Evolutionary conservation across 345 rosid species (phyloP).

Genomic region (Triadica sebifera): DNA sequence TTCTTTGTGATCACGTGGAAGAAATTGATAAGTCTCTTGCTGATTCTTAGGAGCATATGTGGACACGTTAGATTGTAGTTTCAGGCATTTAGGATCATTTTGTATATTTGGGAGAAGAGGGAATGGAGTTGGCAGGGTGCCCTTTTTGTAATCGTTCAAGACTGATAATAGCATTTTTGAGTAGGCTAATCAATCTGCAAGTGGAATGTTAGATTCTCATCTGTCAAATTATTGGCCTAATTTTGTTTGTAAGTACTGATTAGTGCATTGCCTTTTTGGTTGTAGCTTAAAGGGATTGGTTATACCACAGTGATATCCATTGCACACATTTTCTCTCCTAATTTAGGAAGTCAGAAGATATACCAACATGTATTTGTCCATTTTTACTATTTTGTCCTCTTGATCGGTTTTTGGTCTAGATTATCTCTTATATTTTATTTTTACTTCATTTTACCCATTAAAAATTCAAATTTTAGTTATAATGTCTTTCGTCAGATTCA

Average conservation of each 20-base stretch:
- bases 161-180: background rate
- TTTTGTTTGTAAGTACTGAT: background rate
- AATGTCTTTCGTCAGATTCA: no score
- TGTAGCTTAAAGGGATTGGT: background rate
- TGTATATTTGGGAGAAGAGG: background rate
- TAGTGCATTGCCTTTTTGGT: background rate
- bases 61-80: background rate
- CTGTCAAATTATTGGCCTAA: background rate
- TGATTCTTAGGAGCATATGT: conserved; percentile 29
- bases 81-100: background rate
- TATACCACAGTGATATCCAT: background rate
- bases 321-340: background rate
- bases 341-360: no score
- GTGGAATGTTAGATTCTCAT: background rate
- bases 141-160: background rate
- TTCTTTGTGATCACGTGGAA: conserved; percentile 49
- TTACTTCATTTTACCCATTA: no score
- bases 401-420: no score
- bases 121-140: background rate
- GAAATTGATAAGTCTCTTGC: conserved; percentile 67
- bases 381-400: no score
- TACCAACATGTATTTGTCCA: no score
- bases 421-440: no score
- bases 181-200: background rate
- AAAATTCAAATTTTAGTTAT: no score